phyloP scores from a whole-genome alignment of 192 early-diverging fungal species.

The Gonapodya prolifera region DNA sequence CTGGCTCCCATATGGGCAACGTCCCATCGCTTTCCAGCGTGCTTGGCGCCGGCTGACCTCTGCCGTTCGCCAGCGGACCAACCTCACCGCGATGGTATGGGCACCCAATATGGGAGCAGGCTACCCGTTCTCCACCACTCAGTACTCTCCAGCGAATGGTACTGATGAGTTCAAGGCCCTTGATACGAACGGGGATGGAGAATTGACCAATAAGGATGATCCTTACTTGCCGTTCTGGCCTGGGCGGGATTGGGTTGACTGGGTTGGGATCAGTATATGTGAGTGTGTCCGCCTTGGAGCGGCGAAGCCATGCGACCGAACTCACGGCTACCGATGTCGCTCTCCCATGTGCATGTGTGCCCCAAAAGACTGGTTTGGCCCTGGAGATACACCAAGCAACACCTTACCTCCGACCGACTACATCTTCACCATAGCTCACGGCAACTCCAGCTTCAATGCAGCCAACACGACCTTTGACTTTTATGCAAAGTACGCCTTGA shows the following conservation, averaged over 20 bases:
- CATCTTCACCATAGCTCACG: neutral
- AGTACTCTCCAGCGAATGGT: neutral
- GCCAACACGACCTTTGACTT: neutral
- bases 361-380: neutral
- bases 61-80: neutral
- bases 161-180: constrained; percentile 12
- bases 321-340: too few relatives aligned
- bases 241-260: constrained; percentile 23
- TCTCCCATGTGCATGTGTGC: too few relatives aligned
- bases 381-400: neutral
- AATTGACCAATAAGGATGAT: constrained; percentile 21
- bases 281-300: neutral
- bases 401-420: neutral
- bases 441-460: neutral
- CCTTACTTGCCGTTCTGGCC: constrained; percentile 34
- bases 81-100: constrained; percentile 7
- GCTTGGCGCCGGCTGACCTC: neutral
- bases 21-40: neutral
- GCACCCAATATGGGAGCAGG: neutral
- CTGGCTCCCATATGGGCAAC: constrained; percentile 10
- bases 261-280: constrained; percentile 18
- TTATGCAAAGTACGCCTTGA: neutral
- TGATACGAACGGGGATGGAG: constrained; percentile 35
- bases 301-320: too few relatives aligned
- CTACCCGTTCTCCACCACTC: neutral